phyloP scores from a whole-genome alignment of 345 rosid species.

The Sonneratia alba region DNA sequence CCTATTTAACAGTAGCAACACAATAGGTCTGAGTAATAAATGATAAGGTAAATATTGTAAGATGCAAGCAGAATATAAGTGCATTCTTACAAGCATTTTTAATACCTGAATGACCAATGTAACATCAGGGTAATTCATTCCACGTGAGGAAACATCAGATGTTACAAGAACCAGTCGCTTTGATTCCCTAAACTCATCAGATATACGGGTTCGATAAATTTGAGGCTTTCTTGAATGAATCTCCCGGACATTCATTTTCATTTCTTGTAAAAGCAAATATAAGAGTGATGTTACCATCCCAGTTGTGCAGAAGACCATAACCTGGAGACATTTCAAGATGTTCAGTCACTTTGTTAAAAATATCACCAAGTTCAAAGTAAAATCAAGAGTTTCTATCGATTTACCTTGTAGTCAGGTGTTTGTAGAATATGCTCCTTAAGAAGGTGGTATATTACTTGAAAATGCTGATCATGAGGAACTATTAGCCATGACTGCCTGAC shows the following conservation, averaged over 20 bases:
- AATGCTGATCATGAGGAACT: conserved; percentile 68
- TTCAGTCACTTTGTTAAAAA: conserved; percentile 10
- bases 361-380: background rate
- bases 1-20: background rate
- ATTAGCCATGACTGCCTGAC: conserved; percentile 64
- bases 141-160: conserved; percentile 90
- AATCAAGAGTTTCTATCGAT: background rate
- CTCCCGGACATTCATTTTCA: conserved; percentile 84
- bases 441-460: conserved; percentile 59
- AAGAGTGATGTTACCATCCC: conserved; percentile 83
- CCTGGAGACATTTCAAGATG: conserved; percentile 32
- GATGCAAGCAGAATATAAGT: background rate
- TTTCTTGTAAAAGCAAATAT: conserved; percentile 60
- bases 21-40: background rate
- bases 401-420: conserved; percentile 72
- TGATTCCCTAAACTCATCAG: conserved; percentile 79
- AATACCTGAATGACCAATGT: conserved; percentile 91
- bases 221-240: conserved; percentile 90
- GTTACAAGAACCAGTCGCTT: conserved; percentile 69
- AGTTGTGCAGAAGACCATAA: conserved; percentile 82
- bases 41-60: background rate
- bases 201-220: conserved; percentile 58
- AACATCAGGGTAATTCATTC: conserved; percentile 94
- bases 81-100: background rate
- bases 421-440: conserved; percentile 53